These are phyloP conservation scores for Saccharomycopsis microspora DNA, from an alignment of 805 yeast genomes.

Conservation along the genomic window DNA sequence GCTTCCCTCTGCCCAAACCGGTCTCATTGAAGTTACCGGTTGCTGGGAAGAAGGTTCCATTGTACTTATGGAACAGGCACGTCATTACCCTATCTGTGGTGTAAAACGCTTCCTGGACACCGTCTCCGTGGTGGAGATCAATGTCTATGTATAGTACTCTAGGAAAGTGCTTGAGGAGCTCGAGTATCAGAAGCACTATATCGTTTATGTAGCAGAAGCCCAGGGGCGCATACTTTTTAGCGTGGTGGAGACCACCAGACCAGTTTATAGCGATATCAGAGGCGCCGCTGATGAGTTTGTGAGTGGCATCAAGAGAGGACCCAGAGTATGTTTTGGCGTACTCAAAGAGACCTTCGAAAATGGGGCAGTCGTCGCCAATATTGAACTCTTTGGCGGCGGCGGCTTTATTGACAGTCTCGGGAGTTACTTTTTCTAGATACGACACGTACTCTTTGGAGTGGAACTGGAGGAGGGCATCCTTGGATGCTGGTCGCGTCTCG, in stretches of 20 bases:
- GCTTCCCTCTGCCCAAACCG: conserved; percentile 82
- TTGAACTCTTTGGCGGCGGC: conserved; percentile 60
- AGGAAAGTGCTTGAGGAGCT: conserved; percentile 79
- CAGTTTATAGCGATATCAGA: conserved; percentile 93
- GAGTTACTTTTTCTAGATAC: conserved; percentile 66
- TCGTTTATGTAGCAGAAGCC: conserved; percentile 96
- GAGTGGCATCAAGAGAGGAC: conserved; percentile 87
- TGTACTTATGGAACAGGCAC: conserved; percentile 79
- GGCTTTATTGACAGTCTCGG: conserved; percentile 51
- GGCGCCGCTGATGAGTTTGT: conserved; percentile 73
- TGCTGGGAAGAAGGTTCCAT: conserved; percentile 92
- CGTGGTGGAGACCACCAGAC: conserved; percentile 96
- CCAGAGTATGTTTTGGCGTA: conserved; percentile 86
- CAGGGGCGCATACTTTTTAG: conserved; percentile 86
- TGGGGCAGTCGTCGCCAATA: conserved; percentile 91
- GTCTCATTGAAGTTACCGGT: conserved; percentile 87
- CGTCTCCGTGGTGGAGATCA: conserved; percentile 96
- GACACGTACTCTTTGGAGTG: conserved; percentile 83
- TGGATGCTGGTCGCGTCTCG: conserved; percentile 72
- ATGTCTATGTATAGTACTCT: conserved; percentile 89
- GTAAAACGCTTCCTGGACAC: conserved; percentile 95
- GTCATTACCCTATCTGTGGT: conserved; percentile 89
- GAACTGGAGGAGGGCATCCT: conserved; percentile 67
- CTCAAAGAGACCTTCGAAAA: conserved; percentile 90
- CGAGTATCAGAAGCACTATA: conserved; percentile 80